Base-by-base conservation (phyloP, 2,329 filamentous ascomycete species). In the Colletotrichum sublineola region DNA sequence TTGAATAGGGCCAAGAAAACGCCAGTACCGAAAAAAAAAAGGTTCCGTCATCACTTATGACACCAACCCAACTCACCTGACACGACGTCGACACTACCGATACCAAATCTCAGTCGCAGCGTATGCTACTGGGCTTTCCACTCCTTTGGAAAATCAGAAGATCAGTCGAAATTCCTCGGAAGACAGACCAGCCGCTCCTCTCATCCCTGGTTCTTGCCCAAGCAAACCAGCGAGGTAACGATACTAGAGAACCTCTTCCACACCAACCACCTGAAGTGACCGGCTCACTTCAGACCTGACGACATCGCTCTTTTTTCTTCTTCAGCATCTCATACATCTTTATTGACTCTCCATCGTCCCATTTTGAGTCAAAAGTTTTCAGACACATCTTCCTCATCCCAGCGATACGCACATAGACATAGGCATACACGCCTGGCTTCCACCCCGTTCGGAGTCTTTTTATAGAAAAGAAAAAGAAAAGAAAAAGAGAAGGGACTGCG, bases 311-410 rank as follows among this genome's bases (percentile, higher is more conserved):
- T 65, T 55, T 56, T 52, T 53, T 42, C 44, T 44, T 64, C 20
- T 40, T 65, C 52, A 33, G 36, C 62, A 18, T 18, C n/a, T 56
- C 50, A 33, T 63, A 20, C 60, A 63, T 42, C 48, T 63, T 42
- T 31, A 12, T 53, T 53, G 62, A 73, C 70, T 70, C 67, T 63
- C 33, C 42, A 38, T 69, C 50, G 44, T 64, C 20, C 18, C 33
- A 36, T 68, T 68, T 56, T 73, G 70, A 73, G 63, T 70, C 70
- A 73, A 50, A 62, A 62, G 33, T 24, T 42, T 70, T 61, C 46
- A 64, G 60, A 72, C 66, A 56, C 48, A 40, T 20, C 20, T 42
- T 57, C 55, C 52, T 48, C 52, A 56, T 55, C 67, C 38, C 33
- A 15, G 56, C 55, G 61, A 66, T 38, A 46, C 24, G 38, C 53